These are phyloP conservation scores for Nissolia schottii DNA, from an alignment of 306 rosid species.

Conservation along the genomic window DNA sequence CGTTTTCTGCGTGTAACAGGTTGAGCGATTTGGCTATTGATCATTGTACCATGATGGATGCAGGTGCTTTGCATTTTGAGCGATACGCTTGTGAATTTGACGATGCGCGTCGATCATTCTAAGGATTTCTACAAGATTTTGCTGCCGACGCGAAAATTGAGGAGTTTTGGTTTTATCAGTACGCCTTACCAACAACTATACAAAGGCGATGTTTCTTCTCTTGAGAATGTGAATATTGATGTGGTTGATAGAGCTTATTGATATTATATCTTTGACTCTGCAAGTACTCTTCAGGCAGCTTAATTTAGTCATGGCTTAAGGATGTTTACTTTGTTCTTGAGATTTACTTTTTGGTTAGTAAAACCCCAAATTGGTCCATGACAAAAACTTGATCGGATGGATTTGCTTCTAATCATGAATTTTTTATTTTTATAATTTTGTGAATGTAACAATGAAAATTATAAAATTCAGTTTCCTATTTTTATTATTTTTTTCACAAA, in stretches of 20 bases:
- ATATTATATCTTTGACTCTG: background rate
- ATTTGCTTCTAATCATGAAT: no score
- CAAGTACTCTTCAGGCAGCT: conserved; percentile 21
- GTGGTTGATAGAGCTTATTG: background rate
- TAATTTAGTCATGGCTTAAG: background rate
- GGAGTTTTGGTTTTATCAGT: background rate
- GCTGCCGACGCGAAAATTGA: background rate
- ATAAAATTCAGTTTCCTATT: no score
- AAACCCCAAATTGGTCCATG: no score
- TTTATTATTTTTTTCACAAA: no score
- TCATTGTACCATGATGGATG: background rate
- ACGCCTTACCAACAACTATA: background rate
- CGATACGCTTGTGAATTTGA: background rate
- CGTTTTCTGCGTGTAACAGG: background rate
- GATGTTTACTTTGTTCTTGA: background rate
- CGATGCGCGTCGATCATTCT: background rate
- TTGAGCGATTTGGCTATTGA: conserved; percentile 1
- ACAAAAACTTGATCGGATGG: no score
- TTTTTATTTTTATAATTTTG: no score
- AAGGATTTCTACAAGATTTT: background rate
- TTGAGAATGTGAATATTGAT: conserved; percentile 9
- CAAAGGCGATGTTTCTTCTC: conserved; percentile 5
- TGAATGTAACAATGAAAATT: no score
- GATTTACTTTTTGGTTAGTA: background rate
- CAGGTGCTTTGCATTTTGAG: background rate